Base-by-base conservation (phyloP, 176 grass and related monocot genomes). In the Stipa capillata region DNA sequence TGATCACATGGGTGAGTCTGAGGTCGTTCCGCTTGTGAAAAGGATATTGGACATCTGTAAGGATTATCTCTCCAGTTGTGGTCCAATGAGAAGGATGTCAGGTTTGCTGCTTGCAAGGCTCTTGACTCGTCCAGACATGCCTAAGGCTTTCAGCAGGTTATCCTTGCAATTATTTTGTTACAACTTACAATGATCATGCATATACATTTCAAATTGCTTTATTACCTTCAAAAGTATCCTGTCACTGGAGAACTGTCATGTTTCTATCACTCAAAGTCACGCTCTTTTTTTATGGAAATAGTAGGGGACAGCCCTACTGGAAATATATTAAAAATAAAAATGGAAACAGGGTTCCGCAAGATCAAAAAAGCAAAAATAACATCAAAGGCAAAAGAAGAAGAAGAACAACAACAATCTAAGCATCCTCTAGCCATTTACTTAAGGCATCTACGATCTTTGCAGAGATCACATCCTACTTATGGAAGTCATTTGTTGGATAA, bases 1-100 rank as follows among this genome's bases (percentile, higher is more conserved):
- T 72, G 74, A 85, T 84, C 69, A 68, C 7, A 4, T 74, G 65
- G 83, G 72, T 71, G 79, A 47, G 52, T 31, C 66, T 18, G 90
- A 91, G 75, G 60, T 79, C 0, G 66, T 90, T 63, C 95, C 95
- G 42, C 79, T 98, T 87, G 95, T 98, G 53, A 90, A 57, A 77
- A 98, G 77, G 74, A 94, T 94, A 74, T 78, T 98, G 83, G 74
- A 98, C 36, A 98, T 98, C 65, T 86, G 87, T 72, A 94, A 98
- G 90, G 92, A 94, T 91, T 91, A 94, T 83, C 90, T 98, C 59
- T 87, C 90, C 76, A 94, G 74, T 75, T 89, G 90, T 72, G 95
- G 95, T 88, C 95, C 95, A 58, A 98, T 98, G 95, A 91, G 95
- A 79, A 94, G 91, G 83, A 90, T 98, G 72, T 94, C 95, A 78